Base-by-base conservation (phyloP, 2,329 filamentous ascomycete genomes). In the Alternaria brassicicola region DNA sequence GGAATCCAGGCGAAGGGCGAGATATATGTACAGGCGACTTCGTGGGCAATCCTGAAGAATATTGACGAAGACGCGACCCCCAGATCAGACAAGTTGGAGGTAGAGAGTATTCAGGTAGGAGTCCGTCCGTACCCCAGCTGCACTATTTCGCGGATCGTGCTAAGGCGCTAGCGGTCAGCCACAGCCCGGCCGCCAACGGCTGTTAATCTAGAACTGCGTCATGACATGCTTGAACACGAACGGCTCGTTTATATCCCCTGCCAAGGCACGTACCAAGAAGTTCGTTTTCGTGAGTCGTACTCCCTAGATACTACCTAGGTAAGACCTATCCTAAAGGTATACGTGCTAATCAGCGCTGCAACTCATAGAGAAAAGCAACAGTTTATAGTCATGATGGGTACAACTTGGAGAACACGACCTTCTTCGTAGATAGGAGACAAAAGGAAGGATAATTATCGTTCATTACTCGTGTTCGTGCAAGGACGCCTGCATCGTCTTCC, bases 71-170 rank as follows among this genome's bases (percentile, higher is more conserved):
- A 49, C 39, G 55, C 33, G 55, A 59, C 59, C 56, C 51, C 58
- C 56, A 49, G 41, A 41, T 61, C 7, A 21, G 49, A 43, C 43
- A 28, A 42, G 47, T 47, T 43, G 45, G 50, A 51, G 57, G 57
- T 61, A 42, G 42, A 59, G 57, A 21, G 51, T 17, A 17, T 7
- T 17, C 35, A 12, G 35, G 35, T 50, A 36, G 36, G 36, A 47
- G 57, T 49, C 21, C 42, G 45, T 45, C n/a, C 46, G 30, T 54
- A 52, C 53, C 53, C 54, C 35, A 47, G 36, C 13, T 39, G 26
- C 35, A 57, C 55, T 54, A 52, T 57, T 57, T 54, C 55, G 55
- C 55, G 42, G 50, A 52, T 55, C 42, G 30, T 45, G 57, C 47
- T 43, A 42, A 52, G 47, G 19, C 52, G 47, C 57, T 56, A 59